Evolutionary conservation across 1,284 basidiomycete genomes (phyloP).

Genomic region (Rhodotorula glutinis): DNA sequence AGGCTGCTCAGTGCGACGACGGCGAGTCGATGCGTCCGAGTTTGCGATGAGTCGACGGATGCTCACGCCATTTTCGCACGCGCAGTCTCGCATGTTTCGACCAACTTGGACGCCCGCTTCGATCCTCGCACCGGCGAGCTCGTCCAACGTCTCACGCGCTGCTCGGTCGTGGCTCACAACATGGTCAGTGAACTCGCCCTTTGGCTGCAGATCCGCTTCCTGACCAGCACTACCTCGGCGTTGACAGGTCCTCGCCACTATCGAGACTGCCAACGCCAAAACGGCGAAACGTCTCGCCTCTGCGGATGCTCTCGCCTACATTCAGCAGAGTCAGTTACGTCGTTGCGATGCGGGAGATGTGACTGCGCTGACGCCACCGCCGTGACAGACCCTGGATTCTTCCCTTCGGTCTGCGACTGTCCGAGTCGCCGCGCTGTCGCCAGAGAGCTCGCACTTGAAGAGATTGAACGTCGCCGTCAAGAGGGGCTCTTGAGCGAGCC

Average conservation of each 20-base stretch:
- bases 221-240: background rate
- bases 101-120: conserved; percentile 20
- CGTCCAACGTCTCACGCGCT: conserved; percentile 9
- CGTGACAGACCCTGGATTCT: conserved; percentile 17
- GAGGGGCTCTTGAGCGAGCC: conserved; percentile 9
- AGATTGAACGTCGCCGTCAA: background rate
- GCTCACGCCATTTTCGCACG: background rate
- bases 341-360: too few species aligned
- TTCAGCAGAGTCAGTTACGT: conserved; percentile 11
- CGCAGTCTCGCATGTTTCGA: conserved; percentile 10
- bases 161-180: conserved; percentile 63
- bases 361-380: background rate
- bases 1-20: conserved; percentile 60
- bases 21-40: background rate
- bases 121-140: conserved; percentile 15
- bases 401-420: conserved; percentile 11
- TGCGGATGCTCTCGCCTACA: conserved; percentile 3
- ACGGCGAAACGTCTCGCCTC: conserved; percentile 17
- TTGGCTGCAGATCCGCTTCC: too few species aligned
- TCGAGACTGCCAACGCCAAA: conserved; percentile 9
- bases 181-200: too few species aligned
- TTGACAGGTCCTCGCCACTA: conserved; percentile 54
- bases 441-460: conserved; percentile 8
- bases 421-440: conserved; percentile 3
- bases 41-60: conserved; percentile 40